Conservation (phyloP, 2,329 filamentous ascomycete genomes). For the Epichloe sylvatica region DNA sequence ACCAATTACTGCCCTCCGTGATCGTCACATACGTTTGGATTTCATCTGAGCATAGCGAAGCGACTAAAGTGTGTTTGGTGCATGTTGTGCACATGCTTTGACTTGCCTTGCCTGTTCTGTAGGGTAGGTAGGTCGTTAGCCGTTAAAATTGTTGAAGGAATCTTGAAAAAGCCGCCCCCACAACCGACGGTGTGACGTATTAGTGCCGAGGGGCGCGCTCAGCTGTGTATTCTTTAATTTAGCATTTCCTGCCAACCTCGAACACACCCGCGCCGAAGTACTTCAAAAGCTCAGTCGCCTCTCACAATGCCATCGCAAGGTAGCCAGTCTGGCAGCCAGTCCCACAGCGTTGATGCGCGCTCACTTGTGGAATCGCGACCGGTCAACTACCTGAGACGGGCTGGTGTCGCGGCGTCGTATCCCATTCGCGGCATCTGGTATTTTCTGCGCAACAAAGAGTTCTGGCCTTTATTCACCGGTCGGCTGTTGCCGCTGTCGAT, state of each 20-base stretch:
- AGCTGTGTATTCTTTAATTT: not conserved
- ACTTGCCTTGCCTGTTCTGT: too few relatives aligned
- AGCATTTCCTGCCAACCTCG: not conserved
- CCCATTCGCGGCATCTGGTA: slow-evolving; percentile 66
- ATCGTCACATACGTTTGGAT: too few relatives aligned
- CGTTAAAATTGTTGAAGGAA: not conserved
- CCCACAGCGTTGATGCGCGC: slow-evolving; percentile 4
- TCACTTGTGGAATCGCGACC: slow-evolving; percentile 16
- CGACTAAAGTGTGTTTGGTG: too few relatives aligned
- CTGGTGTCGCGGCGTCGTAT: slow-evolving; percentile 35
- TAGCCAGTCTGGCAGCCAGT: slow-evolving; percentile 4
- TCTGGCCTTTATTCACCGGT: slow-evolving; percentile 67
- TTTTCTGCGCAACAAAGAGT: slow-evolving; percentile 61
- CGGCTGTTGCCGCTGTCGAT: slow-evolving; percentile 69
- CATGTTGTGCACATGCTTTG: too few relatives aligned
- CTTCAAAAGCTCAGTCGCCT: not conserved
- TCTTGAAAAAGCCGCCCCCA: not conserved
- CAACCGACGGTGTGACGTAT: not conserved
- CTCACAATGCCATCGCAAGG: slow-evolving; percentile 5
- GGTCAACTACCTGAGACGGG: slow-evolving; percentile 29
- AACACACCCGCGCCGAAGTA: not conserved
- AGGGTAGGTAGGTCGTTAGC: not conserved
- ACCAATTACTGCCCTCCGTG: too few relatives aligned
- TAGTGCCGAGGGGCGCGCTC: not conserved
- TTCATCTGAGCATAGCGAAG: too few relatives aligned